Percentiles rank a stretch among this genome's conserved stretches.
Conservation (phyloP, 768 basidiomycete genomes). For the Kwoniella bestiolae region DNA sequence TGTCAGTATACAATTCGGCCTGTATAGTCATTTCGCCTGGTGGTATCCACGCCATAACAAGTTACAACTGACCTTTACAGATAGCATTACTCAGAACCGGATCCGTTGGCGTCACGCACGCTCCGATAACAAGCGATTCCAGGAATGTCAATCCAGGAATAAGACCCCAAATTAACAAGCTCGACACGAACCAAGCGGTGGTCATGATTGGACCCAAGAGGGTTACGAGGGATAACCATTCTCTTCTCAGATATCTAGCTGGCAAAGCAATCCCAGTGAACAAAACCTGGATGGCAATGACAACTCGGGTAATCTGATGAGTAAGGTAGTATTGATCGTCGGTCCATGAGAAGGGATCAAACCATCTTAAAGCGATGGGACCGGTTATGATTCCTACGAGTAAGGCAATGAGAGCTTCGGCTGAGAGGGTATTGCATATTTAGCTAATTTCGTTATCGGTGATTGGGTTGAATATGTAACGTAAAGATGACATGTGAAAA, state of each 20-base stretch:
- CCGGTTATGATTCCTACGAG: constrained; percentile 56
- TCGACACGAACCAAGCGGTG: constrained; percentile 58
- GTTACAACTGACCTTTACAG: constrained; percentile 35
- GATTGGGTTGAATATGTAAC: too few relatives aligned
- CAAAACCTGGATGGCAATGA: constrained; percentile 59
- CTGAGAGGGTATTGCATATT: constrained; percentile 14
- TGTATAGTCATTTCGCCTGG: too few relatives aligned
- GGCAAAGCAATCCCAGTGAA: constrained; percentile 54
- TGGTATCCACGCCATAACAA: too few relatives aligned
- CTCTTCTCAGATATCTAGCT: constrained; percentile 57
- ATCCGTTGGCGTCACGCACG: constrained; percentile 60
- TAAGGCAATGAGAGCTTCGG: constrained; percentile 48
- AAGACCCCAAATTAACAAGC: constrained; percentile 57
- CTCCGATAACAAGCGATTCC: constrained; percentile 58
- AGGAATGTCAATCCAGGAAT: constrained; percentile 58
- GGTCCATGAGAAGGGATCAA: constrained; percentile 57
- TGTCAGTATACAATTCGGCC: too few relatives aligned
- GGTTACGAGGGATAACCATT: constrained; percentile 55
- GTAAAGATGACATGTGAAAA: too few relatives aligned
- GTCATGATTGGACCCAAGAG: constrained; percentile 59
- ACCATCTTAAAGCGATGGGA: constrained; percentile 54
- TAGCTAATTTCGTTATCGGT: background rate
- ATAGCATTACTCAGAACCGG: constrained; percentile 58
- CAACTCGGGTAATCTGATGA: constrained; percentile 54
- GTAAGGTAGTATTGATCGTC: constrained; percentile 39